A percentile compares a stretch with the other conserved stretches of the same genome.
Conservation (phyloP, 2,329 filamentous ascomycete genomes). For the Thielaviopsis ethacetica region DNA sequence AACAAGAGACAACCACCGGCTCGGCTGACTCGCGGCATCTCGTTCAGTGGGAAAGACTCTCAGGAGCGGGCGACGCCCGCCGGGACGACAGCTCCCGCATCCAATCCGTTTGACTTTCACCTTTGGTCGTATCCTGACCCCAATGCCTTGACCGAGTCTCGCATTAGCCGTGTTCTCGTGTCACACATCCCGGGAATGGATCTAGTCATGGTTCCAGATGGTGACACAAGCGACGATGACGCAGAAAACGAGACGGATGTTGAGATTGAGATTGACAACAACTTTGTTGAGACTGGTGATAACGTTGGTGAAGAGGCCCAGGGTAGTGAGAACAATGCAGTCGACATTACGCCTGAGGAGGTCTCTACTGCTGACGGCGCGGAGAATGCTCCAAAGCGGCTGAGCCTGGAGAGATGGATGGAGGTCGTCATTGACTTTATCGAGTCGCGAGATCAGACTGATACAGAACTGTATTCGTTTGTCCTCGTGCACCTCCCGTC, state of each 20-base stretch:
- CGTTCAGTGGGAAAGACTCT: constrained; percentile 31
- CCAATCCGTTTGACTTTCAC: constrained; percentile 27
- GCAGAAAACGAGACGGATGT: constrained; percentile 6
- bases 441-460: constrained; percentile 20
- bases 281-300: constrained; percentile 6
- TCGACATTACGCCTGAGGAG: constrained; percentile 10
- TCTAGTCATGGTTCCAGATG: constrained; percentile 9
- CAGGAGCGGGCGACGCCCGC: constrained; percentile 26
- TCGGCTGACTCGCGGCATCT: constrained; percentile 34
- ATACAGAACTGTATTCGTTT: constrained; percentile 91
- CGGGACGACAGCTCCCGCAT: constrained; percentile 23
- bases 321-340: not conserved
- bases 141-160: constrained; percentile 34
- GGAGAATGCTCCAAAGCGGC: constrained; percentile 21
- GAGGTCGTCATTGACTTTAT: constrained; percentile 42
- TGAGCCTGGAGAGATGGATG: constrained; percentile 56
- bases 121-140: constrained; percentile 43
- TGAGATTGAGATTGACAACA: constrained; percentile 8
- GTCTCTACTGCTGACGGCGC: constrained; percentile 12
- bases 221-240: constrained; percentile 10
- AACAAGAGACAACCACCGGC: constrained; percentile 10
- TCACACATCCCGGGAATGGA: constrained; percentile 21
- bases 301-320: constrained; percentile 9
- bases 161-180: constrained; percentile 35
- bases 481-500: constrained; percentile 71